Evolutionary conservation across 495 filamentous ascomycete genomes (phyloP), one percentile per base, ranked within the genome.

Genomic region (Tuber aestivum): DNA sequence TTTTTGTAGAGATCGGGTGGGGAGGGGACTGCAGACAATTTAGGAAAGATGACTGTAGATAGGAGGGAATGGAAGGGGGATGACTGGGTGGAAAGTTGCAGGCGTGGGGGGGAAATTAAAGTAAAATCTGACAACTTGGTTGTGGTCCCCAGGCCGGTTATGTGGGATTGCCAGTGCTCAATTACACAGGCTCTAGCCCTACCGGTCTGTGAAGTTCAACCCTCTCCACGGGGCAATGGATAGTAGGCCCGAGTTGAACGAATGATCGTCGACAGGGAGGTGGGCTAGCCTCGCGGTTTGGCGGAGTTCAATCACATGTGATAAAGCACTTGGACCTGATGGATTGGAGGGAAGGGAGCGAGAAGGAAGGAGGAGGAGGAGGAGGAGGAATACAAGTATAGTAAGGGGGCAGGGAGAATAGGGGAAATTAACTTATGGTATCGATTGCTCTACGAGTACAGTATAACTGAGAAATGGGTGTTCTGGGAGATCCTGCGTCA

Each of bases 261-360:
- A 72, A 72, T 70, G 78, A 79, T 79, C 78, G 72, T 70, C 77
- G 70, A 61, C 76, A 79, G 72, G 77, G 78, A 73, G 77, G 42
- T 35, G 72, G 72, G 69, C 70, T 74, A 78, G 77, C 10, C 72
- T 27, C 27, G 56, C 1, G 20, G 16, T 18, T 65, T 65, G 56
- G 56, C 0, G 27, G 27, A 18, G 56, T 35, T 27, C 56, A 48
- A 72, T 79, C 70, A 73, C 48, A 71, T 38, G 41, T 61, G 61
- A 37, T 72, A 65, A 72, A 27, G 12, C 35, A 44, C 69, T 38
- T 56, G 35, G 70, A 72, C 12, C 20, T 18, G 40, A 16, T 40
- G 21, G 69, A 41, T 20, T 74, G 37, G 61, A 50, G 45, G 68
- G 41, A 77, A 48, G 71, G 65, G 42, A 50, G 32, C 35, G 12